These are phyloP conservation scores for Salix purpurea DNA, from an alignment of 345 rosid genomes.

Conservation along the genomic window DNA sequence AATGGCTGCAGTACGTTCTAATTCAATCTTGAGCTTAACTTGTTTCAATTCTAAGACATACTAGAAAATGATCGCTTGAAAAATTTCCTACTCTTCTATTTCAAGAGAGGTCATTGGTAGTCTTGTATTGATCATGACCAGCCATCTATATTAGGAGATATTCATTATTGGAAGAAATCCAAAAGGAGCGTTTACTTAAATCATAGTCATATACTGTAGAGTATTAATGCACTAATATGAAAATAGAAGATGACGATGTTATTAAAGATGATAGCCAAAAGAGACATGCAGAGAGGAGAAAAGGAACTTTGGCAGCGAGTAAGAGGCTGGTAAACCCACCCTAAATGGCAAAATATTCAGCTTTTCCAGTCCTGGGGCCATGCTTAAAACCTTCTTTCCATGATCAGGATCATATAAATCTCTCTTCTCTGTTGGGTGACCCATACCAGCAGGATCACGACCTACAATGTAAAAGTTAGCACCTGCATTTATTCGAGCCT, in stretches of 20 bases:
- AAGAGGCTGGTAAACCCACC: conserved; percentile 36
- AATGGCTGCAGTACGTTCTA: background rate
- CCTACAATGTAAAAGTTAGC: conserved; percentile 98
- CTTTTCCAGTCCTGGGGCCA: conserved; percentile 98
- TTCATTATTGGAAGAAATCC: no score
- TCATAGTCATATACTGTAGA: no score
- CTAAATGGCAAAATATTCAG: conserved; percentile 88
- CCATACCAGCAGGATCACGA: conserved; percentile 99
- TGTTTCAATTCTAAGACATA: background rate
- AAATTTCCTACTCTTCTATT: background rate
- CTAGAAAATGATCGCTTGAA: background rate
- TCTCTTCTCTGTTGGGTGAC: conserved; percentile 91
- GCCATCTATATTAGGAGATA: no score
- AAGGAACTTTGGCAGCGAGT: background rate
- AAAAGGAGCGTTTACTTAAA: no score
- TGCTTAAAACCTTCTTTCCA: conserved; percentile 90
- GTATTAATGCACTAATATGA: background rate
- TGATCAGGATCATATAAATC: conserved; percentile 95
- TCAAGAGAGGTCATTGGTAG: background rate
- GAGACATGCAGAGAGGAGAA: background rate
- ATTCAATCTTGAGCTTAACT: background rate
- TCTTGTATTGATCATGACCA: no score
- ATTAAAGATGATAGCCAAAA: background rate
- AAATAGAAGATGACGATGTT: background rate
- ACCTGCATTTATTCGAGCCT: conserved; percentile 92